Conservation (phyloP, 169 alveolate genomes). For the Perkinsus olseni region DNA sequence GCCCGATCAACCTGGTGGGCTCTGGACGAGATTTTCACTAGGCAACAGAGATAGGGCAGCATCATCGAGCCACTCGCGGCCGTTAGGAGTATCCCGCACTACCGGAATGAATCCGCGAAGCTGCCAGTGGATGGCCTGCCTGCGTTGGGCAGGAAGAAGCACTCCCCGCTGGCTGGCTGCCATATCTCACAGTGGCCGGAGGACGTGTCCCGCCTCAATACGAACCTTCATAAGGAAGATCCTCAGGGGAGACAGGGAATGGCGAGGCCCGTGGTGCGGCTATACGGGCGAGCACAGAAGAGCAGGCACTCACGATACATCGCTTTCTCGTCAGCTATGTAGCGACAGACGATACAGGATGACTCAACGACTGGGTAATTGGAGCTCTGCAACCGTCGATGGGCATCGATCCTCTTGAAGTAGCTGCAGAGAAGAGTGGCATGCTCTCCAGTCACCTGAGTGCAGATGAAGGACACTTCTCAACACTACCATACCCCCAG, state of each 20-base stretch:
- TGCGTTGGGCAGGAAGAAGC: neutral
- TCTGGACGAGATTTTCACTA: too few relatives aligned
- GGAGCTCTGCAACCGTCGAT: neutral
- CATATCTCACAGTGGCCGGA: neutral
- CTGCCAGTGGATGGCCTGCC: neutral
- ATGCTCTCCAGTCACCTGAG: neutral
- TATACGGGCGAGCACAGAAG: too few relatives aligned
- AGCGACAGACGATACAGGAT: neutral
- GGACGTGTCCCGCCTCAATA: neutral
- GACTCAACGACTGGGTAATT: neutral
- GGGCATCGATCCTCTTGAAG: neutral
- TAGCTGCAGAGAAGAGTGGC: neutral
- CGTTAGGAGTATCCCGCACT: too few relatives aligned
- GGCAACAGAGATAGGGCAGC: too few relatives aligned
- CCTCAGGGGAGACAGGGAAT: too few relatives aligned
- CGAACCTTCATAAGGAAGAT: neutral
- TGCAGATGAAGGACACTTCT: neutral
- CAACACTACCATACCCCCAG: too few relatives aligned
- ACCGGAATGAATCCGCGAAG: too few relatives aligned
- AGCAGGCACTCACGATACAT: too few relatives aligned
- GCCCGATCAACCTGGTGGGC: too few relatives aligned
- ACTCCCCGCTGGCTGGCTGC: neutral
- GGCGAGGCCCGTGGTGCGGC: too few relatives aligned
- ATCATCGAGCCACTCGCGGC: too few relatives aligned
- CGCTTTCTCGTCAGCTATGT: neutral